Percentiles rank a stretch among this genome's conserved stretches.
These are phyloP conservation scores for Sarcodon aspratus DNA, from an alignment of 768 basidiomycete genomes.

Conservation along the genomic window DNA sequence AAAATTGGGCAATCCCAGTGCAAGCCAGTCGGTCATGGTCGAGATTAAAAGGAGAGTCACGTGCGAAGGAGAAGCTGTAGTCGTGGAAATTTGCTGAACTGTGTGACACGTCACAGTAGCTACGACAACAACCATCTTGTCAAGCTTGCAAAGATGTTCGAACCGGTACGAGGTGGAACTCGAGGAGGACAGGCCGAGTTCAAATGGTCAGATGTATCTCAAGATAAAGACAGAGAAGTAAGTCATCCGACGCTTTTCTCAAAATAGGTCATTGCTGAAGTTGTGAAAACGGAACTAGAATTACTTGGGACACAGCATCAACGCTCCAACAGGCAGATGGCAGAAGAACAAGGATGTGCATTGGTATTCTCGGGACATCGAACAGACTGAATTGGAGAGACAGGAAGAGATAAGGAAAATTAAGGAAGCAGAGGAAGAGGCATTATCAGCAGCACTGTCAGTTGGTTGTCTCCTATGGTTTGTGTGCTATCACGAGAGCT, in stretches of 20 bases:
- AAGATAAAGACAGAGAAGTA: conserved; percentile 90
- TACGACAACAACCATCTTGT: not conserved
- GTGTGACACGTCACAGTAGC: too few relatives aligned
- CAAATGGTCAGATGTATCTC: conserved; percentile 85
- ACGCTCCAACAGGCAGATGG: conserved; percentile 93
- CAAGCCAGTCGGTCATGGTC: too few relatives aligned
- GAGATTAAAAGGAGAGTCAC: too few relatives aligned
- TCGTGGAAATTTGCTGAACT: too few relatives aligned
- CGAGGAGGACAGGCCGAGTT: conserved; percentile 87
- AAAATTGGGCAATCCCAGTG: too few relatives aligned
- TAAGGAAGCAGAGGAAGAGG: conserved; percentile 87
- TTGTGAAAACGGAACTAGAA: conserved; percentile 34
- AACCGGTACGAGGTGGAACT: conserved; percentile 81
- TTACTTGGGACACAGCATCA: conserved; percentile 91
- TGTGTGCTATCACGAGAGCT: not conserved
- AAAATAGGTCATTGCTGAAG: not conserved
- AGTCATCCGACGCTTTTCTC: conserved; percentile 2
- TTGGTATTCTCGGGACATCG: conserved; percentile 76
- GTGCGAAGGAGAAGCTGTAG: too few relatives aligned
- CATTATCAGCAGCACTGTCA: conserved; percentile 69
- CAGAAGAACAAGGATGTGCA: conserved; percentile 96
- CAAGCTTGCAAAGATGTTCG: conserved; percentile 42
- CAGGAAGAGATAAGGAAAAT: conserved; percentile 68
- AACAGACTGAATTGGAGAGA: conserved; percentile 31
- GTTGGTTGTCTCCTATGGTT: conserved; percentile 13